A percentile compares a stretch with the other conserved stretches of the same genome.
phyloP scores from a whole-genome alignment of 2,329 filamentous ascomycete species.

The Colletotrichum sp. region DNA sequence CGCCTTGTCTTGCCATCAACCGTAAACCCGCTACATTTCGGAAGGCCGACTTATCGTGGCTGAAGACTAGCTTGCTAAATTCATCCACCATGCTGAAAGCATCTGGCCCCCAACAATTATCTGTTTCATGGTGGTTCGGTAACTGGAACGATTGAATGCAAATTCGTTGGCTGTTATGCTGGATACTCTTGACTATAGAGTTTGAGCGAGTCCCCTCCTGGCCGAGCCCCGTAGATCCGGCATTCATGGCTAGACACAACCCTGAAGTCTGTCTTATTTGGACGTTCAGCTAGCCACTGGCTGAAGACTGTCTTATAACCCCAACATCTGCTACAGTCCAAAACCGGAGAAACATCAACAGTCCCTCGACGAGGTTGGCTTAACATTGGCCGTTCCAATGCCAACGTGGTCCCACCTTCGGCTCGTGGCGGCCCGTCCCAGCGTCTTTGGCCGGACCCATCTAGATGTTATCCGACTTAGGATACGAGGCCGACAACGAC shows the following conservation, averaged over 20 bases:
- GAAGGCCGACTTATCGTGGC: rapidly evolving
- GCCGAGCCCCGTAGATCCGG: not conserved
- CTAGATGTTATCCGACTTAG: rapidly evolving
- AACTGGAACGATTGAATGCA: not conserved
- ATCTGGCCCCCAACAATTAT: not conserved
- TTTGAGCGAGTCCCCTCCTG: rapidly evolving
- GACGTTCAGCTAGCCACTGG: not conserved
- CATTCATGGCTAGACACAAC: not conserved
- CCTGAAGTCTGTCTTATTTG: not conserved
- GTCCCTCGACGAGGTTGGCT: not conserved
- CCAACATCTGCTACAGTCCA: not conserved
- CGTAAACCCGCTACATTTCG: not conserved
- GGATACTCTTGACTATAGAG: not conserved
- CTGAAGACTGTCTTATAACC: not conserved
- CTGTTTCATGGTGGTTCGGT: not conserved
- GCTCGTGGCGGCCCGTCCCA: not conserved
- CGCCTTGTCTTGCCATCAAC: not conserved
- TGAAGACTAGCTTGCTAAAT: not conserved
- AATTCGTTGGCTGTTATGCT: rapidly evolving
- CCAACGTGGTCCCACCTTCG: not conserved
- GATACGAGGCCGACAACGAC: not conserved
- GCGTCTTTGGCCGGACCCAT: rapidly evolving
- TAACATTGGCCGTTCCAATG: not conserved
- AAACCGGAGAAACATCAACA: not conserved
- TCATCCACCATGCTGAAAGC: not conserved